Base-by-base conservation (phyloP, 495 filamentous ascomycete genomes). In the Immersiella caudata region DNA sequence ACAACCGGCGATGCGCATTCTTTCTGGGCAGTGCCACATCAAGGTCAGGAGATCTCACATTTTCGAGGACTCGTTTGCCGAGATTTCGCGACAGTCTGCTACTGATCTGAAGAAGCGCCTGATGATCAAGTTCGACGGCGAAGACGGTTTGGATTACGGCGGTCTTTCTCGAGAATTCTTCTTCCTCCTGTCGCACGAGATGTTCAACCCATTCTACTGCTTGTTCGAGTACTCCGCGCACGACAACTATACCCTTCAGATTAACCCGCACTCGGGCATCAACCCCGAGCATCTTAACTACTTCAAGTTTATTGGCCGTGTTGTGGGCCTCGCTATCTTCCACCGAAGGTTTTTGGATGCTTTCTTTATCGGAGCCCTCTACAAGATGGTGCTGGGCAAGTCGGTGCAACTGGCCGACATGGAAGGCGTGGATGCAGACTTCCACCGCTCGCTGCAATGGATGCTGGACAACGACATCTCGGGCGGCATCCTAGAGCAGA, bases 191-290 rank as follows among this genome's bases (percentile, higher is more conserved):
- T 98, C 95, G n/a, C 95, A 99, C 80, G 95, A 99, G 84, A 99
- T 99, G 95, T 99, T 99, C 81, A 99, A 99, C 79, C 95, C 95
- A 62, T 99, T 99, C 82, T 99, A 99, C 82, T 99, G 95, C 80
- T 85, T 99, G 55, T 99, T 99, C 83, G 95, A 99, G 82, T 99
- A 99, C 78, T 97, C 95, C 68, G 95, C 95, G 29, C 95, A 99
- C 82, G 95, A 99, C 87, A 99, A 99, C 82, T 99, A 99, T 82
- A 99, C 95, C 63, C 89, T 99, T 65, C 95, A 99, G 81, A 99
- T 99, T 83, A 99, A 99, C 81, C 95, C 95, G 65, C 95, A 99
- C 76, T 99, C 95, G 66, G 95, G 95, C 69, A 97, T 99, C 79
- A 99, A 99, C 80, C 96, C 95, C 7, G 95, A 99, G 80, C 95